Conservation (phyloP, 2,329 filamentous ascomycete species). For the Cladophialophora carrionii region DNA sequence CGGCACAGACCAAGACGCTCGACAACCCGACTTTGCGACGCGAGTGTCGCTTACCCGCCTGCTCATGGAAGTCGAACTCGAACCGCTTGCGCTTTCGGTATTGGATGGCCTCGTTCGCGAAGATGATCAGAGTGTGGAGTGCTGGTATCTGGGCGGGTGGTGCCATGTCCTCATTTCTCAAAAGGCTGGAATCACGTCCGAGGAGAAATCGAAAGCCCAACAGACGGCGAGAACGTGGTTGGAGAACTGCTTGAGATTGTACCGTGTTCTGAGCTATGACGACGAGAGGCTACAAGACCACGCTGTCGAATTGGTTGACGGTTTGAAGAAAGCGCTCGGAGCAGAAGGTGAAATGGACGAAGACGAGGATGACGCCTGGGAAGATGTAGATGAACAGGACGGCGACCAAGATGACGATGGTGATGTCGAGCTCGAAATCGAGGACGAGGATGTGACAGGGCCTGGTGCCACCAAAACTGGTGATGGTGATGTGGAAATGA, state of each 20-base stretch:
- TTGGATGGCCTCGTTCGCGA: constrained; percentile 81
- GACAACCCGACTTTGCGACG: constrained; percentile 75
- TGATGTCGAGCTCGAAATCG: constrained; percentile 32
- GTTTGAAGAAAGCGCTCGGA: constrained; percentile 67
- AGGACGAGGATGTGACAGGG: constrained; percentile 51
- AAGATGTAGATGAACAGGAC: constrained; percentile 60
- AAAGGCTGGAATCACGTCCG: constrained; percentile 46
- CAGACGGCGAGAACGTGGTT: constrained; percentile 73
- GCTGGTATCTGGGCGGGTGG: constrained; percentile 97
- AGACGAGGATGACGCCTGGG: constrained; percentile 58
- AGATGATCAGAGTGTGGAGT: constrained; percentile 92
- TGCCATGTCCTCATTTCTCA: constrained; percentile 72
- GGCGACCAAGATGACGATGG: constrained; percentile 42
- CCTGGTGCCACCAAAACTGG: constrained; percentile 41
- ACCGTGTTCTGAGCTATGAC: constrained; percentile 74
- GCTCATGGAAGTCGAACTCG: constrained; percentile 86
- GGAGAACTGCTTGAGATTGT: constrained; percentile 78
- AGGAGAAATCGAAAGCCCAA: constrained; percentile 43
- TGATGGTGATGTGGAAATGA: constrained; percentile 36
- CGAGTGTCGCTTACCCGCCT: constrained; percentile 81
- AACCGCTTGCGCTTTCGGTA: constrained; percentile 81
- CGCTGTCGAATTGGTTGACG: constrained; percentile 50
- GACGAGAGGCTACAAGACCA: constrained; percentile 53
- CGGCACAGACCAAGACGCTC: neutral
- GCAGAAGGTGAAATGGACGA: constrained; percentile 61